These are phyloP conservation scores for Beverwykella pulmonaria DNA, from an alignment of 495 filamentous ascomycete species.

Conservation along the genomic window DNA sequence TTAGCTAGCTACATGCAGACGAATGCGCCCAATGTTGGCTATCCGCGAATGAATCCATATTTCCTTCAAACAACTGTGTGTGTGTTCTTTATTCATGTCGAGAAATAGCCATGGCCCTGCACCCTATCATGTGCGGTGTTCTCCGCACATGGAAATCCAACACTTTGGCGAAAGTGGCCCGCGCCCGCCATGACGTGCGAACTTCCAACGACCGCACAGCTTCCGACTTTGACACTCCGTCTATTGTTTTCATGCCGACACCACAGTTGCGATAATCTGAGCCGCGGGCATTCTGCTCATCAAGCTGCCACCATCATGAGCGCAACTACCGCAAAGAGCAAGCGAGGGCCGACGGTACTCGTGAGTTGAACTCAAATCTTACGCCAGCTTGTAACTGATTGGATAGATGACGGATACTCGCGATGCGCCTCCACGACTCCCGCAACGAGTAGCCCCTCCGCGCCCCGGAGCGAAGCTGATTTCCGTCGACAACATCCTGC, in stretches of 20 bases:
- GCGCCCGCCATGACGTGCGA: constrained; percentile 6
- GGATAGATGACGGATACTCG: constrained; percentile 63
- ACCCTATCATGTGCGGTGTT: too few relatives aligned
- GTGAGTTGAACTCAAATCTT: constrained; percentile 42
- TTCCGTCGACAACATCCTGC: constrained; percentile 93
- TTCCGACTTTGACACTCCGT: not conserved
- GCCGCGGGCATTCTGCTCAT: constrained; percentile 1
- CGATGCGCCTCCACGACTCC: constrained; percentile 50
- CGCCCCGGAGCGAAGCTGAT: constrained; percentile 70
- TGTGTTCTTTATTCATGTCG: too few relatives aligned
- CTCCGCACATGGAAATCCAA: too few relatives aligned
- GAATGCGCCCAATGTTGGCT: not conserved
- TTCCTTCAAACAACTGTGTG: not conserved
- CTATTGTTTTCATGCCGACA: constrained; percentile 1
- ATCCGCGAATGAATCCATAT: not conserved
- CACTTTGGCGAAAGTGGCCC: too few relatives aligned
- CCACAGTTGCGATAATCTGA: not conserved
- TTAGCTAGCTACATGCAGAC: not conserved
- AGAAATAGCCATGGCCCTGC: too few relatives aligned
- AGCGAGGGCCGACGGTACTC: constrained; percentile 60
- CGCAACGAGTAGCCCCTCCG: constrained; percentile 35
- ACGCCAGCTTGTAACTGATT: constrained; percentile 19
- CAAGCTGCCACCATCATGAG: constrained; percentile 18
- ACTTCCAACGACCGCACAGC: not conserved
- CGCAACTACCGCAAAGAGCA: constrained; percentile 41